A percentile compares a stretch with the other conserved stretches of the same genome.
These are phyloP conservation scores for Skeletonema menzelii DNA, from an alignment of 108 stramenopile genomes.

Conservation along the genomic window DNA sequence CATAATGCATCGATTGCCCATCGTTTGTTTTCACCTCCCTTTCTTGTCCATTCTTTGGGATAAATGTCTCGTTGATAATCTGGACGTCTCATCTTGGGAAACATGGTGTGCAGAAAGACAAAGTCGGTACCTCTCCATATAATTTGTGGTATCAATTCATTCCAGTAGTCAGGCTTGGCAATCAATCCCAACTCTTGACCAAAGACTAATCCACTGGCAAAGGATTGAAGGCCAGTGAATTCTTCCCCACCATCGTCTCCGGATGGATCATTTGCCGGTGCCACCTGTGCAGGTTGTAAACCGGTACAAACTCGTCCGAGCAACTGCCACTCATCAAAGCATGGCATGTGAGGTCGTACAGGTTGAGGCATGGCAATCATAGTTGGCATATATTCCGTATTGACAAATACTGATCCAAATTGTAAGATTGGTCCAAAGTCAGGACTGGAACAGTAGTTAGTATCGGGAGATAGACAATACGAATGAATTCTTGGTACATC, in stretches of 20 bases:
- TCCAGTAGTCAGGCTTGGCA: conserved; percentile 9
- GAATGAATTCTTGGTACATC: conserved; percentile 30
- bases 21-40: conserved; percentile 6
- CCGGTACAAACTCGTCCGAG: conserved; percentile 7
- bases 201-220: conserved; percentile 23
- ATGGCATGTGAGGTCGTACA: conserved; percentile 28
- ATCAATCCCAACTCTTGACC: neutral
- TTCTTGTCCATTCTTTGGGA: neutral
- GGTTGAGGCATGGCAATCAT: conserved; percentile 47
- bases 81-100: conserved; percentile 20
- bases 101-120: conserved; percentile 21
- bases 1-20: conserved; percentile 11
- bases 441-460: conserved; percentile 6
- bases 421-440: conserved; percentile 41
- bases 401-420: conserved; percentile 33
- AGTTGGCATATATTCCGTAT: conserved; percentile 15
- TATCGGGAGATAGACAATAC: neutral
- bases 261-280: neutral
- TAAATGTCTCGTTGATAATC: conserved; percentile 20
- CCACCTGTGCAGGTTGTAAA: conserved; percentile 11
- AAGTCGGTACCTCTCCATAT: conserved; percentile 54
- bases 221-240: neutral
- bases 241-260: neutral
- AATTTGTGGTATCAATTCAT: conserved; percentile 43
- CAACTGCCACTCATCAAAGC: conserved; percentile 34